A percentile compares a stretch with the other conserved stretches of the same genome.
These are phyloP conservation scores for Fusarium guadeloupense DNA, from an alignment of 2,329 filamentous ascomycete species.

Conservation along the genomic window DNA sequence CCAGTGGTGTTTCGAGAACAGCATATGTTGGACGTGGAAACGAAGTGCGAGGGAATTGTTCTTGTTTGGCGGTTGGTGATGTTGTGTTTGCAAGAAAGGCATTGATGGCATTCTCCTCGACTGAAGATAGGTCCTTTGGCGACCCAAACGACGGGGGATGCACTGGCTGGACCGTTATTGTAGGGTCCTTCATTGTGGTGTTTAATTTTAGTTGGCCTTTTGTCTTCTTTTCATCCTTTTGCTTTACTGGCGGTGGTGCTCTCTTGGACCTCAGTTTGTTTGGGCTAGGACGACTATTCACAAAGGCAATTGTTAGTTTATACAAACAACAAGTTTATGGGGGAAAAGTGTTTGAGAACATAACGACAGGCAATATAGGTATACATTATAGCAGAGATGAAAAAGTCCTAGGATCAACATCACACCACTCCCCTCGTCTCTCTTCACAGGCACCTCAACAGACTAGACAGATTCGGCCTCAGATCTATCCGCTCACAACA, in stretches of 20 bases:
- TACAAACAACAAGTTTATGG: not conserved
- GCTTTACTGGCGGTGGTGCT: constrained; percentile 21
- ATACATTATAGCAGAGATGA: constrained; percentile 2
- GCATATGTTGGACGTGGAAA: constrained; percentile 46
- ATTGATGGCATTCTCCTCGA: constrained; percentile 31
- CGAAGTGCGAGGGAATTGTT: constrained; percentile 23
- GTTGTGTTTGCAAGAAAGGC: constrained; percentile 24
- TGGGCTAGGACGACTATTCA: constrained; percentile 36
- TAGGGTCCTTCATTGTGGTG: constrained; percentile 37
- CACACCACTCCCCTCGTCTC: constrained; percentile 18
- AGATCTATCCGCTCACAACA: constrained; percentile 31
- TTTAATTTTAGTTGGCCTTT: constrained; percentile 21
- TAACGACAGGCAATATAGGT: constrained; percentile 1
- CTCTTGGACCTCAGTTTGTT: constrained; percentile 42
- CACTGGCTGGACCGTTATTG: constrained; percentile 30
- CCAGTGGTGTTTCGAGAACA: constrained; percentile 44
- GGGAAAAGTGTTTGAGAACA: constrained; percentile 6
- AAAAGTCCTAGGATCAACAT: constrained; percentile 17
- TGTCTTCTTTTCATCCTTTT: constrained; percentile 20
- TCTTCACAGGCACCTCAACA: constrained; percentile 18
- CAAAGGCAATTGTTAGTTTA: constrained; percentile 19
- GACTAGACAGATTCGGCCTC: constrained; percentile 40
- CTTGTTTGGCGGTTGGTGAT: constrained; percentile 9
- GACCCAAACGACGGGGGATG: constrained; percentile 35
- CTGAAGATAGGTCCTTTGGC: constrained; percentile 31